Evolutionary conservation across 2,329 filamentous ascomycete species (phyloP), one percentile per base, ranked within the genome.

Genomic region (Cytospora schulzeri): DNA sequence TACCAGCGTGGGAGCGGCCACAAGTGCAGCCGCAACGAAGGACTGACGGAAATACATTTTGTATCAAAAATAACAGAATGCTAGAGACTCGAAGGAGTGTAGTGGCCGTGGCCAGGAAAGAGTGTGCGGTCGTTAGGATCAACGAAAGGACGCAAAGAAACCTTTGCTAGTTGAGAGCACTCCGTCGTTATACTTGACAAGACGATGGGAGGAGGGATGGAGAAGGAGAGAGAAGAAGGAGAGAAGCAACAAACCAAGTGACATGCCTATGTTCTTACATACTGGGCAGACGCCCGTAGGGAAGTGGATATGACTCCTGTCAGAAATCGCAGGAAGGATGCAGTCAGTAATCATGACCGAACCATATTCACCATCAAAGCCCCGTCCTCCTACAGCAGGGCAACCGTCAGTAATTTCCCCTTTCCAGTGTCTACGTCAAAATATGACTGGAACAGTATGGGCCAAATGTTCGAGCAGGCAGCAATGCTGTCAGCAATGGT

Each of bases 111-210:
- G 68, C 64, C 65, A 62, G 33, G 66, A 72, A 73, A 60, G 71
- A 71, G 68, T 62, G 69, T 70, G 60, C 68, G 66, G 67, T 68
- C 65, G 64, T 54, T 54, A 50, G 54, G 64, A 69, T 71, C 69
- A 74, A 74, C 63, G 72, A 74, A 68, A 72, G 72, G 72, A 74
- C 73, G 73, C 72, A 73, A 73, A 73, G 72, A 70, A 69, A 69
- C 51, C 72, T 70, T 72, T 73, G 72, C 71, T 71, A 67, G 72
- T 68, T 66, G 63, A 67, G 60, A 69, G 66, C 69, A 68, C 65
- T 70, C 69, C 72, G 70, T 70, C 67, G 63, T 41, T 66, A 69
- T 64, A 60, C 62, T 70, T 71, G 69, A 71, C 65, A 69, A 66
- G 66, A 64, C 62, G 66, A 69, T 66, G 64, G 62, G 61, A 63